These are phyloP conservation scores for Xanthoconium purpureum DNA, from an alignment of 768 basidiomycete genomes.

Conservation along the genomic window DNA sequence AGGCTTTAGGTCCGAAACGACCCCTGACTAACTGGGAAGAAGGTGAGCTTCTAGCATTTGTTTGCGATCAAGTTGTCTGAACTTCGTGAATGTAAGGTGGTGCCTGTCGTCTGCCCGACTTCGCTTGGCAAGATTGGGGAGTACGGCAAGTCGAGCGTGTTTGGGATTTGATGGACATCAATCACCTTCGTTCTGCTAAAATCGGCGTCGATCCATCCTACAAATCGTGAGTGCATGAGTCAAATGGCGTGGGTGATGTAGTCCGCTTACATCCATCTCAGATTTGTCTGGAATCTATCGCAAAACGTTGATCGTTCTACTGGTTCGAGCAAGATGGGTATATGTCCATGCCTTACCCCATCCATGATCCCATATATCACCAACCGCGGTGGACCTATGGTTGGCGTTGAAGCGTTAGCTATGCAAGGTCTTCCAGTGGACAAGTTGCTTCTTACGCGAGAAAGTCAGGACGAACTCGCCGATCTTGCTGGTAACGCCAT, in stretches of 20 bases:
- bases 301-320: conserved; percentile 95
- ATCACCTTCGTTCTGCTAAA: conserved; percentile 73
- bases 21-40: conserved; percentile 94
- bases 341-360: conserved; percentile 91
- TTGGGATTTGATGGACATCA: conserved; percentile 94
- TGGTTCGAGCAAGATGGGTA: conserved; percentile 74
- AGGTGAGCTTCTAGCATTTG: conserved; percentile 43
- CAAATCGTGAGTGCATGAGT: conserved; percentile 65
- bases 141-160: conserved; percentile 91
- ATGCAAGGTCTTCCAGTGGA: conserved; percentile 95
- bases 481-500: conserved; percentile 97
- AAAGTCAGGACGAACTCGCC: conserved; percentile 89
- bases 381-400: conserved; percentile 93
- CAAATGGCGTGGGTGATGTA: neutral
- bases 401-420: conserved; percentile 87
- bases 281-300: conserved; percentile 92
- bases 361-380: conserved; percentile 97
- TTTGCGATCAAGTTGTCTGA: neutral
- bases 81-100: conserved; percentile 48
- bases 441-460: conserved; percentile 86
- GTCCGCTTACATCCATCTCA: conserved; percentile 28
- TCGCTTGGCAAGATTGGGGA: conserved; percentile 94
- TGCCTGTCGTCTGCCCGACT: conserved; percentile 80
- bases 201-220: conserved; percentile 82
- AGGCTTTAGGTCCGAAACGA: conserved; percentile 74